phyloP scores from a whole-genome alignment of 2,329 filamentous ascomycete genomes.

The Amphichorda felina region DNA sequence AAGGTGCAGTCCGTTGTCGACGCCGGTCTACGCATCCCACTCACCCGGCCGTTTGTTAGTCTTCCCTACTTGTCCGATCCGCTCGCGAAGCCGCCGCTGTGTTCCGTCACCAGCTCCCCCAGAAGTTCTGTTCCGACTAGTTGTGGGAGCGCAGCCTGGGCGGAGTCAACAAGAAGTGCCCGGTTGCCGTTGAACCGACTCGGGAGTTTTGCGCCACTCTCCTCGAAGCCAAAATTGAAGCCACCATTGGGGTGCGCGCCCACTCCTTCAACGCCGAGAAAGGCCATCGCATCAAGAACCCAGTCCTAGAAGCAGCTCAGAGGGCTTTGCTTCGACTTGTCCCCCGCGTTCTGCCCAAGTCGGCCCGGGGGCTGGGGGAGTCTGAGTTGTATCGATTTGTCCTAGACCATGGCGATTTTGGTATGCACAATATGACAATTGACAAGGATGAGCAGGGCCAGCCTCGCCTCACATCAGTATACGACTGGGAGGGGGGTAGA shows the following conservation, averaged over 20 bases:
- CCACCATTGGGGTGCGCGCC: conserved; percentile 13
- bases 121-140: conserved; percentile 8
- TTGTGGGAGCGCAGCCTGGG: conserved; percentile 12
- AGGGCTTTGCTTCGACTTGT: conserved; percentile 13
- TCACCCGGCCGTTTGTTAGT: background rate
- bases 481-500: conserved; percentile 16
- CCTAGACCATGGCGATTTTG: conserved; percentile 15
- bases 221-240: conserved; percentile 14
- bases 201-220: conserved; percentile 15
- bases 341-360: conserved; percentile 9
- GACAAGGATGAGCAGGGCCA: conserved; percentile 7
- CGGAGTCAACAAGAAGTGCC: conserved; percentile 9
- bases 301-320: conserved; percentile 9
- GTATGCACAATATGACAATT: conserved; percentile 6
- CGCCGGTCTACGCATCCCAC: background rate
- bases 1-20: conserved; percentile 3
- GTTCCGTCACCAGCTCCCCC: conserved; percentile 8
- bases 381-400: conserved; percentile 15
- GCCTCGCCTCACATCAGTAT: conserved; percentile 14
- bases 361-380: background rate
- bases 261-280: conserved; percentile 9
- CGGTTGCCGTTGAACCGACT: conserved; percentile 12
- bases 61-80: conserved; percentile 5
- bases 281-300: conserved; percentile 6
- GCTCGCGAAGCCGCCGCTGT: conserved; percentile 9